Evolutionary conservation across 2,329 filamentous ascomycete species (phyloP), one percentile per base, ranked within the genome.

Genomic region (Epichloe baconii): DNA sequence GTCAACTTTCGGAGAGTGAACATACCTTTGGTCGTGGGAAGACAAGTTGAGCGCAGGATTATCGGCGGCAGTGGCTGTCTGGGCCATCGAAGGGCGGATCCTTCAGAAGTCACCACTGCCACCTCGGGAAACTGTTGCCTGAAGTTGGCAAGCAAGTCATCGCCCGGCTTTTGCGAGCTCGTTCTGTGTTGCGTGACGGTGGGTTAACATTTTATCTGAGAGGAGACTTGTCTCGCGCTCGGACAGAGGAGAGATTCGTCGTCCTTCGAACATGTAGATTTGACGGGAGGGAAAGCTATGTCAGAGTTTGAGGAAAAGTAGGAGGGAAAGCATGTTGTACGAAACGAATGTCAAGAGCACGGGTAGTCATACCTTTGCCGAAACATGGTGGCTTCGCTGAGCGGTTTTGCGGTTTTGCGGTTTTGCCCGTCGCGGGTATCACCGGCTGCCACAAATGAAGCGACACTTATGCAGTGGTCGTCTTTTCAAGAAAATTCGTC

Each of bases 61-160:
- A 6, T 63, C 57, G 19, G 56, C 54, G 53, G 62, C 66, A 56
- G 70, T 55, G 17, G 63, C 61, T 54, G 53, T 45, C 19, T 66
- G 64, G 19, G 61, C 59, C 61, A 61, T 70, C 62, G 58, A 65
- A 60, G 58, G 61, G 60, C 59, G 36, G 75, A 67, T 50, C 74
- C 61, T 52, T 70, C 64, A 49, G 75, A 65, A 58, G 72, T 72
- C 53, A 76, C 73, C 49, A 77, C 71, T 52, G 77, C 72, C 55
- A 94, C 73, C 60, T 90, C 81, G 45, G 88, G 85, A 62, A 95
- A 95, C 58, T 80, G 83, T 62, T 86, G 80, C 65, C 86, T 86
- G 71, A 94, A 95, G 66, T 80, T 82, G 68, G 81, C 81, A 66
- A 90, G 82, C 62, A 95, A 77, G 61, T 89, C 86, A 64, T 89